phyloP scores from a whole-genome alignment of 2,329 filamentous ascomycete species.

The Leptographium flavum region DNA sequence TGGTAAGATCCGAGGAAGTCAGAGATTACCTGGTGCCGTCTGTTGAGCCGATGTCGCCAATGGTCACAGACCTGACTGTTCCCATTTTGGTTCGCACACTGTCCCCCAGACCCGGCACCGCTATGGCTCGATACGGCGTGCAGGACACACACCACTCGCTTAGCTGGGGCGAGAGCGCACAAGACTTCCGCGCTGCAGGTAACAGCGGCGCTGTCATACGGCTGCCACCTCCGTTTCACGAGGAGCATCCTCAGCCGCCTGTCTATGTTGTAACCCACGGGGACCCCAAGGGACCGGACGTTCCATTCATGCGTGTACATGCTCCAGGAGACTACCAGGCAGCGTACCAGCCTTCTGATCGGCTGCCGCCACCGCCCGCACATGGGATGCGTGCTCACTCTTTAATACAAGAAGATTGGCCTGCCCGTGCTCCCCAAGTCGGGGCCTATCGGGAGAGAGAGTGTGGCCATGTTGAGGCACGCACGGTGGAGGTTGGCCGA shows the following conservation, averaged over 20 bases:
- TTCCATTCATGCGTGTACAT: not conserved
- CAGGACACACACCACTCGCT: not conserved
- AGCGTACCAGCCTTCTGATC: not conserved
- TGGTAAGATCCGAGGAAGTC: conserved; percentile 11
- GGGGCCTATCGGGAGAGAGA: not conserved
- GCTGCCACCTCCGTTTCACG: not conserved
- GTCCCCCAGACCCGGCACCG: conserved; percentile 3
- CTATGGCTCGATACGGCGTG: not conserved
- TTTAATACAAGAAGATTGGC: not conserved
- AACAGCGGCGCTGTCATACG: not conserved
- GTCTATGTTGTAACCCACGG: not conserved
- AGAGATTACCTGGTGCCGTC: conserved; percentile 32
- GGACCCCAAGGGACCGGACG: too few species aligned
- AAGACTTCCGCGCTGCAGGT: not conserved
- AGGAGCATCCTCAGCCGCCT: too few species aligned
- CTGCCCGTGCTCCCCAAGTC: not conserved
- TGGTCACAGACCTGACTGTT: conserved; percentile 5
- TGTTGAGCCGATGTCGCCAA: conserved; percentile 28
- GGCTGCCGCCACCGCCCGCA: not conserved
- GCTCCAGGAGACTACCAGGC: not conserved
- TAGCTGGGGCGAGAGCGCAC: not conserved
- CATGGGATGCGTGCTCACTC: not conserved
- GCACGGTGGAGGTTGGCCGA: not conserved
- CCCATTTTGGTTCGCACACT: conserved; percentile 11
- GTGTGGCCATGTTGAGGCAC: not conserved